A percentile compares a stretch with the other conserved stretches of the same genome.
Conservation (phyloP, 2,329 filamentous ascomycete genomes). For the Nothopassalora personata region DNA sequence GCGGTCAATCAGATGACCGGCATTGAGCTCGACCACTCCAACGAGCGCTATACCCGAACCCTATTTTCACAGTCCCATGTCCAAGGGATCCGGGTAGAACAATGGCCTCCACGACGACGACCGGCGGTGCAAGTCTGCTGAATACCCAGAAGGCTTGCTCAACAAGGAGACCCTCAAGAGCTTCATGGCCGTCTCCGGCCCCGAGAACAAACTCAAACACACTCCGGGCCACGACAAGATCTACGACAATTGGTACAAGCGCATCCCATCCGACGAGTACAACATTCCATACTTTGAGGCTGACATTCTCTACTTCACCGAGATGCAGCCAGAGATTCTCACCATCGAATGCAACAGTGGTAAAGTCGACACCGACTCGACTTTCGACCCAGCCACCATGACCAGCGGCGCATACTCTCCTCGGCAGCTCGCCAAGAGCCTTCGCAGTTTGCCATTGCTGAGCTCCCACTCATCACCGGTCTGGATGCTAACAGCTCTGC, state of each 20-base stretch:
- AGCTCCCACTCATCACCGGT: constrained; percentile 22
- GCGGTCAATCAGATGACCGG: background rate
- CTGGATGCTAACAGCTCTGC: constrained; percentile 1
- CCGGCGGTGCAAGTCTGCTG: constrained; percentile 29
- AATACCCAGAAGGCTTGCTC: constrained; percentile 35
- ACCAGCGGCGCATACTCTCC: constrained; percentile 41
- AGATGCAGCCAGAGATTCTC: constrained; percentile 27
- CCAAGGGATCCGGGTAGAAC: background rate
- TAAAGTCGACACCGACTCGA: constrained; percentile 30
- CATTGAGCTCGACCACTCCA: background rate
- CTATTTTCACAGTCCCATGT: too few species aligned
- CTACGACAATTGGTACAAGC: constrained; percentile 37
- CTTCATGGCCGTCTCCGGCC: constrained; percentile 36
- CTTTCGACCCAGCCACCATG: constrained; percentile 31
- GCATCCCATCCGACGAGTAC: constrained; percentile 30
- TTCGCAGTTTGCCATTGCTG: constrained; percentile 19
- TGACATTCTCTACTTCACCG: constrained; percentile 28
- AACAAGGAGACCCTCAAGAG: constrained; percentile 36
- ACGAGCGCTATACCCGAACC: background rate
- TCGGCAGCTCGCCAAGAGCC: constrained; percentile 23
- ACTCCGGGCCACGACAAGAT: constrained; percentile 37
- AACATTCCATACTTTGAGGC: constrained; percentile 22
- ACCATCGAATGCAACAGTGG: constrained; percentile 36
- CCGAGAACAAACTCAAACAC: constrained; percentile 29
- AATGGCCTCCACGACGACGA: background rate